Base-by-base conservation (phyloP, 176 grass and related monocot genomes). In the Aegilops tauschii region DNA sequence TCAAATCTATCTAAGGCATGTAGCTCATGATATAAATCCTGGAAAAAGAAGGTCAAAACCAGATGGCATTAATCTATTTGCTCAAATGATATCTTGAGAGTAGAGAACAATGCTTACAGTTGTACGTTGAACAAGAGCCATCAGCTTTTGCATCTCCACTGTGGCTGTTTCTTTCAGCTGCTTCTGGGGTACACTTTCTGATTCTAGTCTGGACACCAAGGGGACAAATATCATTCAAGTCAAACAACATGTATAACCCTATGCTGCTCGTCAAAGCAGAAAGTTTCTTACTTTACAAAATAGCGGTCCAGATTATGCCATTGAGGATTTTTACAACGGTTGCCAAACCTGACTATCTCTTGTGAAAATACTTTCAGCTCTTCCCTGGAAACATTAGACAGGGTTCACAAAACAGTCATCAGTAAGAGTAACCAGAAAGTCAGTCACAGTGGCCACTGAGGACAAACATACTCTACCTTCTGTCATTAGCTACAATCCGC, bases 11-110 rank as follows among this genome's bases (percentile, higher is more conserved):
- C 92, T 61, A 98, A 94, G 2, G 91, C 90, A 88, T 95, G 77
- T 34, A 98, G 65, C 80, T 98, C 96, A 52, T 98, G 96, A 84
- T 98, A 95, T 81, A 98, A 85, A 75, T 98, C 93, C 96, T 98
- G 76, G 31, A 67, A 92, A 77, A 76, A 20, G 30, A 52, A 25
- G 29, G 1, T 20, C 14, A 82, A 49, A 81, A 65, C 61, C 9
- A 52, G 39, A 85, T 56, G 32, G 45, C 0, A 39, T 34, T 9
- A 32, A 77, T 37, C 58, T 9, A 18, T 56, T 47, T 47, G 5
- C 52, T 69, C 23, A 85, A 77, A 69, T 68, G 9, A 64, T 28
- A 81, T 35, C 20, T 63, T 81, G 9, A 85, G 12, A 77, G 9
- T 78, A 82, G 28, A 74, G 68, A 13, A 79, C 30, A 90, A 63